Percentiles rank a stretch among this genome's conserved stretches.
These are phyloP conservation scores for Escovopsis sp. DNA, from an alignment of 2,329 filamentous ascomycete genomes.

Conservation along the genomic window DNA sequence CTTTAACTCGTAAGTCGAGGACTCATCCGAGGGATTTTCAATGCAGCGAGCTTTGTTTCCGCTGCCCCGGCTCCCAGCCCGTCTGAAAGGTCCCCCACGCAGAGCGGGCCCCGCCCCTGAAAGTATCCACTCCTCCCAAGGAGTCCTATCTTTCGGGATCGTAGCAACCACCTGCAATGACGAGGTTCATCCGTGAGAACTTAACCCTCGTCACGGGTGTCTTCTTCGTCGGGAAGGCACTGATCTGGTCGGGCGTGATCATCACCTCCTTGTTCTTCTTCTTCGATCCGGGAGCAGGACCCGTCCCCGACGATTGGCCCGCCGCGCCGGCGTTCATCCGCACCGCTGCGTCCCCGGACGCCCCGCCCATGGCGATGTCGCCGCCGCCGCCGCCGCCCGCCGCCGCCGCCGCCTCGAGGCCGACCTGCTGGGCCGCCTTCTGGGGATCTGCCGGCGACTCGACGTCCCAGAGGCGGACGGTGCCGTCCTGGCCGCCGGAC, in stretches of 20 bases:
- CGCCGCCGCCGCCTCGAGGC: conserved; percentile 26
- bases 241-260: conserved; percentile 86
- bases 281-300: conserved; percentile 28
- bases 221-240: conserved; percentile 90
- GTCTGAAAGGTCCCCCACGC: too few relatives aligned
- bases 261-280: conserved; percentile 85
- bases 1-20: too few relatives aligned
- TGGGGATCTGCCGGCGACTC: conserved; percentile 53
- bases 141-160: conserved; percentile 33
- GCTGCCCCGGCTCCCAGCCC: too few relatives aligned
- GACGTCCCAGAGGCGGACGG: conserved; percentile 89
- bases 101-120: too few relatives aligned
- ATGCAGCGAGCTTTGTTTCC: too few relatives aligned
- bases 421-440: conserved; percentile 35
- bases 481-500: conserved; percentile 82
- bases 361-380: conserved; percentile 18
- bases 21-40: too few relatives aligned
- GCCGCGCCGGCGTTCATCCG: conserved; percentile 13
- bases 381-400: conserved; percentile 20
- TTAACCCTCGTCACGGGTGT: conserved; percentile 84
- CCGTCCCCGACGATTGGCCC: conserved; percentile 14
- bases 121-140: not conserved
- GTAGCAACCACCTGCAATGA: conserved; percentile 68
- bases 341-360: conserved; percentile 14
- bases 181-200: conserved; percentile 90